These are phyloP conservation scores for Cladosporium sp. DNA, from an alignment of 2,329 filamentous ascomycete species.

Conservation along the genomic window DNA sequence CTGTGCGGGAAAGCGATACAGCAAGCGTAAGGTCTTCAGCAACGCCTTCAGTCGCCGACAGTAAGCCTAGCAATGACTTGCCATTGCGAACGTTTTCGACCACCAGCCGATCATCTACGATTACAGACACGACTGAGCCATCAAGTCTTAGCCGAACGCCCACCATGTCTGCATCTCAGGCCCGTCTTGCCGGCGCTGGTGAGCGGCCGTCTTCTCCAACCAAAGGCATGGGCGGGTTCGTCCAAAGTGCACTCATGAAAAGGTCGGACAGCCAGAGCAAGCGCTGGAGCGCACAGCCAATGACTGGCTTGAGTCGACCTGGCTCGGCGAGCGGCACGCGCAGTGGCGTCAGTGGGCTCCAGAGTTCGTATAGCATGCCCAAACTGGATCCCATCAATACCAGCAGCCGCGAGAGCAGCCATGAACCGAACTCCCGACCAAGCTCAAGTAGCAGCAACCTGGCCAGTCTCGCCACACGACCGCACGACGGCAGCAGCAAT, in stretches of 20 bases:
- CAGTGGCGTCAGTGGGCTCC: conserved; percentile 35
- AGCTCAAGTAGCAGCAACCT: conserved; percentile 65
- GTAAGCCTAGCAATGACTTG: conserved; percentile 6
- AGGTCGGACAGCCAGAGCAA: conserved; percentile 92
- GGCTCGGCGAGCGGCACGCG: conserved; percentile 63
- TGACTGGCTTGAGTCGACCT: conserved; percentile 57
- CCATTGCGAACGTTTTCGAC: conserved; percentile 21
- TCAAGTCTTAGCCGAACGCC: conserved; percentile 41
- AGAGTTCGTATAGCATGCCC: conserved; percentile 37
- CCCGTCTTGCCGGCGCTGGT: conserved; percentile 47
- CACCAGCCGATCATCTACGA: conserved; percentile 25
- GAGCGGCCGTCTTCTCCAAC: conserved; percentile 72
- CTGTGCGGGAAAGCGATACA: background rate
- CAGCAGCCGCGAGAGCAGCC: conserved; percentile 50
- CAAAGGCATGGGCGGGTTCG: conserved; percentile 94
- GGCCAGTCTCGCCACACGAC: conserved; percentile 35
- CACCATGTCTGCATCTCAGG: conserved; percentile 60
- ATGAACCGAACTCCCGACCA: conserved; percentile 56
- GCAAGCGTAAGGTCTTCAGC: conserved; percentile 6
- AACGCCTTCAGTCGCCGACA: conserved; percentile 5
- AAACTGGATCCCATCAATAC: conserved; percentile 37
- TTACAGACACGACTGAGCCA: conserved; percentile 32
- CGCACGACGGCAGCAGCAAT: conserved; percentile 41
- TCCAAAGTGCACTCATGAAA: conserved; percentile 99
- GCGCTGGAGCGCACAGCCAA: conserved; percentile 82